A percentile compares a stretch with the other conserved stretches of the same genome.
Conservation (phyloP, 345 rosid species). For the Arabis hirsuta region DNA sequence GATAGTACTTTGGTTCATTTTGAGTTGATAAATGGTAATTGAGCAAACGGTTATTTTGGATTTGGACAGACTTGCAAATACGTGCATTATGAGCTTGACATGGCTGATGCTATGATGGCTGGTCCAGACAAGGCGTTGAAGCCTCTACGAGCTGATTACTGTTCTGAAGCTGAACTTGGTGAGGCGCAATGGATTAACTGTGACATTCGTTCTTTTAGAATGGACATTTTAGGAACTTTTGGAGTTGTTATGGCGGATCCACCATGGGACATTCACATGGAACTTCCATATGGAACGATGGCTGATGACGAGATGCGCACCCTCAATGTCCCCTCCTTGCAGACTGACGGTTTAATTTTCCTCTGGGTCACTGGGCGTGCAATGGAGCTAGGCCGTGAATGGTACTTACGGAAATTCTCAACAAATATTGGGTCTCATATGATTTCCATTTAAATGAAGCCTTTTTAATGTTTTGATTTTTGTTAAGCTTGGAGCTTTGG, state of each 20-base stretch:
- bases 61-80: conserved; percentile 87
- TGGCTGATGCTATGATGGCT: conserved; percentile 68
- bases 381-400: conserved; percentile 99
- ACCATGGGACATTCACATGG: conserved; percentile 99
- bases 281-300: conserved; percentile 99
- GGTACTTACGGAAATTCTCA: conserved; percentile 47
- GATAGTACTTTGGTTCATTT: conserved; percentile 5
- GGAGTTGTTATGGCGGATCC: conserved; percentile 99
- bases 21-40: background rate
- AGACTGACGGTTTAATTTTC: conserved; percentile 95
- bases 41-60: conserved; percentile 13
- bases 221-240: conserved; percentile 96
- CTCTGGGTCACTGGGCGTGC: conserved; percentile 99
- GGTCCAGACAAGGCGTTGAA: conserved; percentile 75
- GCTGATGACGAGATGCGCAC: conserved; percentile 99
- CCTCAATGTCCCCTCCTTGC: conserved; percentile 97
- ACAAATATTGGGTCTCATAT: background rate
- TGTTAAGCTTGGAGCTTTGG: conserved; percentile 83
- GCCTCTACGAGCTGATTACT: conserved; percentile 92
- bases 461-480: background rate
- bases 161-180: conserved; percentile 96
- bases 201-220: conserved; percentile 84
- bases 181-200: conserved; percentile 98
- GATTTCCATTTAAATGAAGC: background rate
- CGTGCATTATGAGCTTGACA: conserved; percentile 97